A percentile compares a stretch with the other conserved stretches of the same genome.
Conservation (phyloP, 805 yeast genomes). For the Nakazawaea peltata region DNA sequence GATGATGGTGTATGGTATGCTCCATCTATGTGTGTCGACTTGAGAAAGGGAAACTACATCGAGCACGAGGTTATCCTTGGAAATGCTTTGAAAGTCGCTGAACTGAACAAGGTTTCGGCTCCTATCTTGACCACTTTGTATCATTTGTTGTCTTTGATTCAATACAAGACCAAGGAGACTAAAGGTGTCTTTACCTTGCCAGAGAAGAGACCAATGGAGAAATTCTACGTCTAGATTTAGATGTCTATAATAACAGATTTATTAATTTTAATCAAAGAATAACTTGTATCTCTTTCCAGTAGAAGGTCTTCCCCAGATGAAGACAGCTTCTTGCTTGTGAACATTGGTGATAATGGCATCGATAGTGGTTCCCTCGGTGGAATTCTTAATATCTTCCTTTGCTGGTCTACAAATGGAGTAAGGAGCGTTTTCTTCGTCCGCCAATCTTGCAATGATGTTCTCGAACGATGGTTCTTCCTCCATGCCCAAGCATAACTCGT, state of each 20-base stretch:
- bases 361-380: conserved; percentile 10
- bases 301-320: conserved; percentile 10
- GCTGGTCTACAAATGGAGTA: conserved; percentile 16
- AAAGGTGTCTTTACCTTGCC: conserved; percentile 21
- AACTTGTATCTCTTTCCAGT: conserved; percentile 9
- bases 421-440: conserved; percentile 14
- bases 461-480: conserved; percentile 12
- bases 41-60: conserved; percentile 30
- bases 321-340: conserved; percentile 6
- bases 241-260: neutral
- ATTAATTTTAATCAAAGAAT: conserved; percentile 7
- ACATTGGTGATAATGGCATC: conserved; percentile 11
- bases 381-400: conserved; percentile 12
- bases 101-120: conserved; percentile 21
- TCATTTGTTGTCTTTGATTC: conserved; percentile 21
- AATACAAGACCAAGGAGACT: conserved; percentile 23
- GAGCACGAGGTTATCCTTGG: conserved; percentile 38
- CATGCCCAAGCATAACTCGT: conserved; percentile 11
- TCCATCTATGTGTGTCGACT: conserved; percentile 43
- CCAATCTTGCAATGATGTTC: conserved; percentile 14
- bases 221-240: conserved; percentile 1
- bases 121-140: conserved; percentile 21
- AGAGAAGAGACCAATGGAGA: conserved; percentile 19
- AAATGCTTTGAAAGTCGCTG: conserved; percentile 26
- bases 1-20: conserved; percentile 32